These are phyloP conservation scores for Claviceps quebecensis DNA, from an alignment of 2,329 filamentous ascomycete genomes.

Conservation along the genomic window DNA sequence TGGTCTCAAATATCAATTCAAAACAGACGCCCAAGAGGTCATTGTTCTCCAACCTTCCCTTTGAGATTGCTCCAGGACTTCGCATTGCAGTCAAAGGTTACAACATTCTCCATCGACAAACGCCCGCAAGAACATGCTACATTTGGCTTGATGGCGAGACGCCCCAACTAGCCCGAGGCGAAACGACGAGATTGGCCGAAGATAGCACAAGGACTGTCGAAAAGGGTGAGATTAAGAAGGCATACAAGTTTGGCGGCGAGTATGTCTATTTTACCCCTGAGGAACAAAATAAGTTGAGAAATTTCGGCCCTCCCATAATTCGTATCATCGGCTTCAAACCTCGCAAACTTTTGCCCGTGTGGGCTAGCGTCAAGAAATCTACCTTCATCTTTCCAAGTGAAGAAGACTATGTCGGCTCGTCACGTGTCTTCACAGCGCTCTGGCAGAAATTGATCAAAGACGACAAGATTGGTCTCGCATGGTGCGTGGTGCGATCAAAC, in stretches of 20 bases:
- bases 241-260: constrained; percentile 90
- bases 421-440: constrained; percentile 79
- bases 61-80: constrained; percentile 75
- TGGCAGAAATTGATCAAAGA: constrained; percentile 73
- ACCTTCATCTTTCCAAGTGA: constrained; percentile 92
- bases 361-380: constrained; percentile 76
- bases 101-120: constrained; percentile 73
- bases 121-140: constrained; percentile 68
- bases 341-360: constrained; percentile 56
- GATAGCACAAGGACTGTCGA: constrained; percentile 66
- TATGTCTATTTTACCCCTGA: constrained; percentile 76
- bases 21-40: constrained; percentile 76
- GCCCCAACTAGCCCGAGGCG: constrained; percentile 62
- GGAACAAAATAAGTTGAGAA: constrained; percentile 61
- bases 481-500: constrained; percentile 76
- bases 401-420: constrained; percentile 78
- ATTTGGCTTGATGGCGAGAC: constrained; percentile 80
- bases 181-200: constrained; percentile 62
- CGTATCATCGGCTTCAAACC: constrained; percentile 92
- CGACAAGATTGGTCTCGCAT: constrained; percentile 72
- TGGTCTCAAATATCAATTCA: constrained; percentile 80
- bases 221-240: constrained; percentile 72
- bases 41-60: constrained; percentile 71
- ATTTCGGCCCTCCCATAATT: constrained; percentile 72
- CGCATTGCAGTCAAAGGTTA: constrained; percentile 89